phyloP scores from a whole-genome alignment of 306 rosid genomes.

The Medicago arabica region DNA sequence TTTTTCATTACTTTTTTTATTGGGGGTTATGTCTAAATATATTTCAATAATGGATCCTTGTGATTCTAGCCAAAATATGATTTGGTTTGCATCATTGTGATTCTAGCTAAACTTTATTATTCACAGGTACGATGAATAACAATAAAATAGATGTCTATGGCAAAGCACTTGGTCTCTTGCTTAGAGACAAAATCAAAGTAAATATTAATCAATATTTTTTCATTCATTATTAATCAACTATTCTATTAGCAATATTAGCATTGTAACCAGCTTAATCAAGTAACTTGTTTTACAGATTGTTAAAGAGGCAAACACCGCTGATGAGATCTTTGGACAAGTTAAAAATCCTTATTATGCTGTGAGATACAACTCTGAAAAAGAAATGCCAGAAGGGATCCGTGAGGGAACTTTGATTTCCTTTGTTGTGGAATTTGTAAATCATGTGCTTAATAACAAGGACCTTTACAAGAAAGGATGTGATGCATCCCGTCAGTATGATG shows the following conservation, averaged over 20 bases:
- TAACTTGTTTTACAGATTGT: constrained; percentile 57
- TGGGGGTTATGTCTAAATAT: background rate
- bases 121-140: too few relatives aligned
- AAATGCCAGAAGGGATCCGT: constrained; percentile 62
- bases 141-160: too few relatives aligned
- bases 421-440: constrained; percentile 71
- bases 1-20: background rate
- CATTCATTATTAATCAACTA: too few relatives aligned
- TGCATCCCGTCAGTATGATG: constrained; percentile 76
- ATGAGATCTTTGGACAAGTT: constrained; percentile 86
- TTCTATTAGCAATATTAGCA: too few relatives aligned
- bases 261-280: constrained; percentile 30
- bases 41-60: background rate
- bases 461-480: constrained; percentile 80
- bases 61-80: constrained; percentile 6
- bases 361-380: constrained; percentile 71
- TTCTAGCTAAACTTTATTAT: too few relatives aligned
- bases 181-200: too few relatives aligned
- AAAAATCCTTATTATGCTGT: constrained; percentile 67
- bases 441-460: constrained; percentile 64
- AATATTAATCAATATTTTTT: too few relatives aligned
- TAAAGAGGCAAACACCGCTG: constrained; percentile 57
- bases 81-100: constrained; percentile 1
- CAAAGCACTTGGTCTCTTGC: too few relatives aligned
- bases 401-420: constrained; percentile 61